Evolutionary conservation across 1,139 yeast genomes (phyloP).

Genomic region (Magnusiomyces starmeri): DNA sequence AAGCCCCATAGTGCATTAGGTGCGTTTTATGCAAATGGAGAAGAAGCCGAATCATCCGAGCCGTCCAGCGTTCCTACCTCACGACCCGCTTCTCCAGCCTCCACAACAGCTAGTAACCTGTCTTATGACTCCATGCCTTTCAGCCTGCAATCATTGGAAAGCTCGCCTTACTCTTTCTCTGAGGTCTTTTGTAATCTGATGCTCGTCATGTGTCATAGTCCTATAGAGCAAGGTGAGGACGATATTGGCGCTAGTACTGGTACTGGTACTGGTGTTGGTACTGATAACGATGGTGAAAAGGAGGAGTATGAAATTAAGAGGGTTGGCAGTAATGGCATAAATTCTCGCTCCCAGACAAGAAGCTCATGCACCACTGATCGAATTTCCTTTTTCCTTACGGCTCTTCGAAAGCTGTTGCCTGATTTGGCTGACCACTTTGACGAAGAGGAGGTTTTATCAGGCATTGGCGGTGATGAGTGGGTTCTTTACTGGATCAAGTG

Average conservation of each 20-base stretch:
- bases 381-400: conserved; percentile 64
- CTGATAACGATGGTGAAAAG: conserved; percentile 29
- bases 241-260: background rate
- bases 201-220: conserved; percentile 67
- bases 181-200: conserved; percentile 72
- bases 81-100: conserved; percentile 5
- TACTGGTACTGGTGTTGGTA: background rate
- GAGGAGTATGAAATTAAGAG: too few species aligned
- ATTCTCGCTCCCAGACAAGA: conserved; percentile 6
- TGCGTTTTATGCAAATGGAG: background rate
- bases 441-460: conserved; percentile 68
- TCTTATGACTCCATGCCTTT: background rate
- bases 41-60: background rate
- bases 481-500: conserved; percentile 91
- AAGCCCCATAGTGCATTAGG: background rate
- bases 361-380: conserved; percentile 46
- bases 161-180: conserved; percentile 34
- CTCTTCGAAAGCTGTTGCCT: conserved; percentile 58
- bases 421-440: conserved; percentile 70
- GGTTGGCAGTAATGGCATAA: too few species aligned
- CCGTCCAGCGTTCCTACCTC: background rate
- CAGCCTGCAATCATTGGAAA: conserved; percentile 8
- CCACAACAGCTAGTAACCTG: conserved; percentile 8
- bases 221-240: conserved; percentile 33
- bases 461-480: conserved; percentile 75